Percentiles rank a stretch among this genome's conserved stretches.
phyloP scores from a whole-genome alignment of 2,329 filamentous ascomycete species.

The Colletotrichum sp. region DNA sequence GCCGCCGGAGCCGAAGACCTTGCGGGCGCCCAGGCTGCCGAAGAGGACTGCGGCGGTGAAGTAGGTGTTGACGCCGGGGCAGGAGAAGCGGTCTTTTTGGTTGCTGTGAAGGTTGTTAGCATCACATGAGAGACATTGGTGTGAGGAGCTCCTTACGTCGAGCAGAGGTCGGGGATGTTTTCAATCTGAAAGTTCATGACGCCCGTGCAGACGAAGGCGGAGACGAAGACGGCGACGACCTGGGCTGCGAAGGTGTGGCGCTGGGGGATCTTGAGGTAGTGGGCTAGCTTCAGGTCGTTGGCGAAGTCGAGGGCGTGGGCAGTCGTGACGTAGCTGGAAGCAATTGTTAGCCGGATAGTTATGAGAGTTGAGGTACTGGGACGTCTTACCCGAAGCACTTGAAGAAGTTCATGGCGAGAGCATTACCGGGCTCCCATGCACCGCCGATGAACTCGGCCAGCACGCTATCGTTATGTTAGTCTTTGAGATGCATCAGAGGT shows the following conservation, averaged over 20 bases:
- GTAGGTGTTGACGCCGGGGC: constrained; percentile 34
- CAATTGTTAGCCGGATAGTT: too few relatives aligned
- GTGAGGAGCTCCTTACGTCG: background rate
- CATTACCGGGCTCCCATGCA: constrained; percentile 8
- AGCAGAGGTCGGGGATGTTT: constrained; percentile 32
- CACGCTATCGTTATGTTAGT: background rate
- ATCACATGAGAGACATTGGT: rapidly evolving
- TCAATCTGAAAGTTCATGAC: constrained; percentile 39
- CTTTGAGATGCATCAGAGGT: background rate
- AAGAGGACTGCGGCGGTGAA: constrained; percentile 44
- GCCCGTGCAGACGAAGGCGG: constrained; percentile 36
- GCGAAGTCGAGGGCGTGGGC: constrained; percentile 40
- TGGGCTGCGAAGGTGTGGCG: constrained; percentile 39
- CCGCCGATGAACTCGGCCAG: constrained; percentile 19
- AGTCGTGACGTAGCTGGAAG: constrained; percentile 32
- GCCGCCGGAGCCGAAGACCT: constrained; percentile 39
- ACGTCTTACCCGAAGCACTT: constrained; percentile 35
- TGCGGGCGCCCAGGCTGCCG: constrained; percentile 42
- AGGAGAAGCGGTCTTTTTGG: constrained; percentile 30
- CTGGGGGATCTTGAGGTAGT: constrained; percentile 51
- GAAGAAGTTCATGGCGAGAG: constrained; percentile 13
- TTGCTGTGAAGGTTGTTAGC: background rate
- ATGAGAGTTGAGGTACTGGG: too few relatives aligned
- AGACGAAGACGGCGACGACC: constrained; percentile 37
- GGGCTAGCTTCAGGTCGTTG: constrained; percentile 39